Conservation (phyloP, 305 asterid species). For the Fraxinus paxiana region DNA sequence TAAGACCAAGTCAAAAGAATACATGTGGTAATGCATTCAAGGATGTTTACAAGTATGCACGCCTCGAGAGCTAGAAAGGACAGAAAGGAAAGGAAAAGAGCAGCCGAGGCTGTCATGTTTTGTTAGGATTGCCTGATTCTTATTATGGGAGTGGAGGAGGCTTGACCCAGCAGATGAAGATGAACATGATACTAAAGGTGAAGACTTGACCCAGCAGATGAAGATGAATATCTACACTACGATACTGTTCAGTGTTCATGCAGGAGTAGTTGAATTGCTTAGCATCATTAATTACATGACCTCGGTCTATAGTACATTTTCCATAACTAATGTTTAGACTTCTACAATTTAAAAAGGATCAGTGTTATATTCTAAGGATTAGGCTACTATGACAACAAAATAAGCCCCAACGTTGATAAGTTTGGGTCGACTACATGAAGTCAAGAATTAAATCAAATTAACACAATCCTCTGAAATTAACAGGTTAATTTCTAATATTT, state of each 20-base stretch:
- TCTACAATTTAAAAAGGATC: background rate
- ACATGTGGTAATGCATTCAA: constrained; percentile 90
- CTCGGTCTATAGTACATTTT: background rate
- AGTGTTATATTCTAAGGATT: background rate
- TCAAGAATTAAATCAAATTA: background rate
- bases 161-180: constrained; percentile 41
- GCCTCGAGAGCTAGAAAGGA: constrained; percentile 87
- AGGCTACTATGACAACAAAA: background rate
- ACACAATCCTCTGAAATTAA: background rate
- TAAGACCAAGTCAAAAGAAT: constrained; percentile 81
- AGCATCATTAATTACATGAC: background rate
- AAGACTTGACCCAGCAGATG: too few relatives aligned
- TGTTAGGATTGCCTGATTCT: constrained; percentile 88
- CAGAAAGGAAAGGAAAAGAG: constrained; percentile 75
- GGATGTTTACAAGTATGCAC: constrained; percentile 93
- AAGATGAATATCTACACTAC: background rate
- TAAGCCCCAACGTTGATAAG: background rate
- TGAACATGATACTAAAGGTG: constrained; percentile 25
- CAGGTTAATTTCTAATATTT: background rate
- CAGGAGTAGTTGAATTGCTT: background rate
- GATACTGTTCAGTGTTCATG: too few relatives aligned
- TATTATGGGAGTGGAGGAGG: constrained; percentile 79
- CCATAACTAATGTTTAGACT: background rate
- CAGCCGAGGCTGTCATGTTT: constrained; percentile 93
- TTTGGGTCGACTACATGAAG: background rate